Conservation (phyloP, 2,329 filamentous ascomycete species). For the Orbilia oligospora region DNA sequence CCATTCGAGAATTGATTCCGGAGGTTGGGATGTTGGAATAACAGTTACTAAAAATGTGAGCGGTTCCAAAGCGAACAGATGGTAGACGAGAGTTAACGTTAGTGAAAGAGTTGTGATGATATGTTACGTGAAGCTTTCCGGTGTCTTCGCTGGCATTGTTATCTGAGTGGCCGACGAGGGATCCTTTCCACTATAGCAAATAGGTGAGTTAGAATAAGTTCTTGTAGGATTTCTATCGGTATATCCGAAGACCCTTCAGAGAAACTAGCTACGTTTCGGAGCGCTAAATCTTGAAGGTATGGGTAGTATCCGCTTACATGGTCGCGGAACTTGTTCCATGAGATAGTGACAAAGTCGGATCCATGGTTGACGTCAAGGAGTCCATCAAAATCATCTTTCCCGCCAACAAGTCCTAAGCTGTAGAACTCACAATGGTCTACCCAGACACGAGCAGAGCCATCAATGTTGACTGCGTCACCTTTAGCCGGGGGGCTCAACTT, state of each 20-base stretch:
- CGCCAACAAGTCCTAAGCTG: slow-evolving; percentile 65
- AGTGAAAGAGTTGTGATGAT: slow-evolving; percentile 76
- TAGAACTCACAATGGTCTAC: slow-evolving; percentile 69
- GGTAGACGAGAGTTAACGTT: slow-evolving; percentile 77
- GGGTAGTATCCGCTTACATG: slow-evolving; percentile 10
- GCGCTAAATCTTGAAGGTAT: too few relatives aligned
- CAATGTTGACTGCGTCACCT: slow-evolving; percentile 72
- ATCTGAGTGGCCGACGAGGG: slow-evolving; percentile 75
- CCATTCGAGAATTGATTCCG: slow-evolving; percentile 73
- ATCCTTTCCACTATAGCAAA: slow-evolving; percentile 72
- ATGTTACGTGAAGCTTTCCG: slow-evolving; percentile 76
- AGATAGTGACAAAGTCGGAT: slow-evolving; percentile 70
- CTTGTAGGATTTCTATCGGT: too few relatives aligned
- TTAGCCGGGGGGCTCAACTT: slow-evolving; percentile 70
- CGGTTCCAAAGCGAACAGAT: slow-evolving; percentile 76
- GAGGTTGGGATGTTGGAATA: slow-evolving; percentile 65
- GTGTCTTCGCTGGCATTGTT: slow-evolving; percentile 73
- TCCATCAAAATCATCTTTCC: slow-evolving; percentile 69
- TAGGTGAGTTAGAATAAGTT: not conserved
- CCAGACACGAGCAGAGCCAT: slow-evolving; percentile 70
- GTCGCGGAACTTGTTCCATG: slow-evolving; percentile 66
- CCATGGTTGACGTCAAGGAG: slow-evolving; percentile 69
- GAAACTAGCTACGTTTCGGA: too few relatives aligned
- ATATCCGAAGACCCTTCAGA: too few relatives aligned
- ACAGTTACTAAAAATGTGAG: slow-evolving; percentile 71